Evolutionary conservation across 805 yeast species (phyloP).

Genomic region (Metschnikowia reukaufii): DNA sequence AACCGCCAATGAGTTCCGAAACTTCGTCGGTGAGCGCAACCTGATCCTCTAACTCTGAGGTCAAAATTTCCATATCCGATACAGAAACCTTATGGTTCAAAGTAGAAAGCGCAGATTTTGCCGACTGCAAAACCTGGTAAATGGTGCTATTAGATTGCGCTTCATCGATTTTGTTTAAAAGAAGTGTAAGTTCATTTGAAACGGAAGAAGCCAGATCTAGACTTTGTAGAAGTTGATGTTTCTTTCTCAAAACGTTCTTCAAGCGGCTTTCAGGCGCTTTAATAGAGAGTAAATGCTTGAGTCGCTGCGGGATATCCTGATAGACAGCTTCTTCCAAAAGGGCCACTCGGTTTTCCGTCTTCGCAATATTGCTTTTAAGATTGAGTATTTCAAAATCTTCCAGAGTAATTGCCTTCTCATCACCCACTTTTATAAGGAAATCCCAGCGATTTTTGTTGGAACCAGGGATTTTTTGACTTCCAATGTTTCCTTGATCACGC

Average conservation of each 20-base stretch:
- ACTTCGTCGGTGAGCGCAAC: slow-evolving; percentile 30
- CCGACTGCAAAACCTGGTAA: slow-evolving; percentile 26
- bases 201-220: slow-evolving; percentile 20
- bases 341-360: slow-evolving; percentile 20
- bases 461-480: not conserved
- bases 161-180: slow-evolving; percentile 37
- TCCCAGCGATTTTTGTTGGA: slow-evolving; percentile 12
- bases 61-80: slow-evolving; percentile 29
- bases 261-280: slow-evolving; percentile 21
- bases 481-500: slow-evolving; percentile 23
- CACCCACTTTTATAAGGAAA: slow-evolving; percentile 23
- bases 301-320: slow-evolving; percentile 17
- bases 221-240: slow-evolving; percentile 18
- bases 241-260: slow-evolving; percentile 20
- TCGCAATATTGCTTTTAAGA: slow-evolving; percentile 24
- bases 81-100: slow-evolving; percentile 30
- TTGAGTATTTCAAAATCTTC: slow-evolving; percentile 34
- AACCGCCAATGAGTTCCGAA: slow-evolving; percentile 23
- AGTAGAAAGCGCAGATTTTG: slow-evolving; percentile 26
- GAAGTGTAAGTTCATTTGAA: slow-evolving; percentile 23
- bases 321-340: slow-evolving; percentile 23
- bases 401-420: slow-evolving; percentile 19
- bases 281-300: slow-evolving; percentile 18
- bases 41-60: slow-evolving; percentile 31
- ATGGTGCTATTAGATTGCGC: slow-evolving; percentile 30